Percentiles rank a stretch among this genome's conserved stretches.
phyloP scores from a whole-genome alignment of 371 early-diverging fungal species.

The Rhizomucor miehei region DNA sequence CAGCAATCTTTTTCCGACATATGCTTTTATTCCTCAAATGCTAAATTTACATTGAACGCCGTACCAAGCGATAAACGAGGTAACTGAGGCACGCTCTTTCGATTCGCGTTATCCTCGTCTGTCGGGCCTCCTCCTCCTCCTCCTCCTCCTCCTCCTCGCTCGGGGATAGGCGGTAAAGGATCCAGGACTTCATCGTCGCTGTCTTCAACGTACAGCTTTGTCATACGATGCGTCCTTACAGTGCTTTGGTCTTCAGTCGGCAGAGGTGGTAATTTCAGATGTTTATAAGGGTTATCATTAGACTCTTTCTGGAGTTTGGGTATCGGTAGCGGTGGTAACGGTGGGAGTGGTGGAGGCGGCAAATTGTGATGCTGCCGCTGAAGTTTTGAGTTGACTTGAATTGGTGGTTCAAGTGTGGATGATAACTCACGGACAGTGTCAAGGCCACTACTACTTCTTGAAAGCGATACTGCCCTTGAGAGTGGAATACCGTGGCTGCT shows the following conservation, averaged over 20 bases:
- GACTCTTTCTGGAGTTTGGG: neutral
- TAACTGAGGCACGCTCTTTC: conserved; percentile 11
- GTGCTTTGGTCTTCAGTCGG: conserved; percentile 6
- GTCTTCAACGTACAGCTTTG: conserved; percentile 24
- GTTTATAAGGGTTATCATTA: conserved; percentile 7
- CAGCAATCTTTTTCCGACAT: neutral
- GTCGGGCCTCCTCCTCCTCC: too few species aligned
- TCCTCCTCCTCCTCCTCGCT: neutral
- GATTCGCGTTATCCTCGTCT: neutral
- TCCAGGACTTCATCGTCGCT: conserved; percentile 28
- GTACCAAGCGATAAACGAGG: conserved; percentile 23
- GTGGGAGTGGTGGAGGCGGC: conserved; percentile 13
- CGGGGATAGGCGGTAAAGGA: conserved; percentile 25
- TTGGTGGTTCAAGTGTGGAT: conserved; percentile 3
- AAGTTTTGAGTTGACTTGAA: conserved; percentile 1
- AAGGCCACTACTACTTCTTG: conserved; percentile 14
- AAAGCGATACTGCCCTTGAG: conserved; percentile 7
- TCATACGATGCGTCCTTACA: conserved; percentile 15
- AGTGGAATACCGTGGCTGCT: conserved; percentile 4
- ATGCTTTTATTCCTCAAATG: too few species aligned
- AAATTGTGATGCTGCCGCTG: conserved; percentile 1
- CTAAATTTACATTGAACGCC: conserved; percentile 10
- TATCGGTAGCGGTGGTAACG: conserved; percentile 8
- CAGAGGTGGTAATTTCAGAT: conserved; percentile 11
- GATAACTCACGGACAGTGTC: conserved; percentile 6